Base-by-base conservation (phyloP, 169 alveolate genomes). In the Plasmodium sp. region DNA sequence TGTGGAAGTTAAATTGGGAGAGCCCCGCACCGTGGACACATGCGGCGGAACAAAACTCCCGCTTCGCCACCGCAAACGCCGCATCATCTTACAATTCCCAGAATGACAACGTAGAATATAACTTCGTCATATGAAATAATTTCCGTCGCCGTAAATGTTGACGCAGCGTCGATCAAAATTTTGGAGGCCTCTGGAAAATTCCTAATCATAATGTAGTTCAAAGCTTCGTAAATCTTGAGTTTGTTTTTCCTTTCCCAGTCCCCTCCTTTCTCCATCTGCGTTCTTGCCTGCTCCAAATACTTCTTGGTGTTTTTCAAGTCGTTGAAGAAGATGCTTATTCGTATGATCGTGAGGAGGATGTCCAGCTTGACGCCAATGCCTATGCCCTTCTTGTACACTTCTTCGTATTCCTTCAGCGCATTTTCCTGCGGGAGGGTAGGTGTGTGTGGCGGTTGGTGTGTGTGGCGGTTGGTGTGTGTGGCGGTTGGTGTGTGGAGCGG, bases 191-290 rank as follows among this genome's bases (percentile, higher is more conserved):
- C 97, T 84, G 97, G 97, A 83, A 99, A 98, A 92, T 99, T 97
- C 92, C 99, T 94, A 56, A 98, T 95, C 81, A 98, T 81, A 85
- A 97, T 94, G 84, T 95, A 94, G 80, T 96, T 95, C 36, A 98
- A 85, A 45, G 99, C 98, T 80, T 98, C 99, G 92, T 98, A 98
- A 36, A 99, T 99, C 96, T 99, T 99, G 48, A 99, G 97, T 93
- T 99, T 98, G 93, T 99, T 99, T 93, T 98, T 98, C 92, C 99
- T 97, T 96, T 99, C 99, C 99, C 99, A 99, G 94, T 99, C 99
- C 12, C 99, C 99, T 56, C 99, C 99, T 48, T 97, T 99, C 77
- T 98, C 99, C 84, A 99, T 97, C 41, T 97, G 97, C 77, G 96
- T 96, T 94, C 88, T 93, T 0, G 97, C 97, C 45, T 62, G 71